Evolutionary conservation across 2,329 filamentous ascomycete species (phyloP).

Genomic region (Colletotrichum phormii): DNA sequence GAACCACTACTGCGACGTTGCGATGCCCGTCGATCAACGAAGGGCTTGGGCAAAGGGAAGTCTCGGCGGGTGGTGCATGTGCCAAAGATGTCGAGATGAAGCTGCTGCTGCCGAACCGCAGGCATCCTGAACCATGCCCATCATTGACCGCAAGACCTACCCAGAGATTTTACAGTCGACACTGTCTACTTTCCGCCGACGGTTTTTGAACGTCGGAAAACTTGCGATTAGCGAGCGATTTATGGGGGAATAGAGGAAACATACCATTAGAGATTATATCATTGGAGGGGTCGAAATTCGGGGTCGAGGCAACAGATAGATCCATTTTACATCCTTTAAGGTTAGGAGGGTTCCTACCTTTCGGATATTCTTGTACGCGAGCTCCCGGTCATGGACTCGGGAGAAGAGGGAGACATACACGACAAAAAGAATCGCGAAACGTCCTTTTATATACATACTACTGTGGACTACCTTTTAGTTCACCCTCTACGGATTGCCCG

Average conservation of each 20-base stretch:
- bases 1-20: slow-evolving; percentile 94
- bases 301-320: slow-evolving; percentile 9
- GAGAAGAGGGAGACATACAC: slow-evolving; percentile 18
- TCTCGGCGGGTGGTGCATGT: slow-evolving; percentile 90
- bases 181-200: not conserved
- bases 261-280: slow-evolving; percentile 18
- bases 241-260: slow-evolving; percentile 19
- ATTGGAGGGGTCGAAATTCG: not conserved
- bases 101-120: slow-evolving; percentile 44
- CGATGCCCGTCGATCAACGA: slow-evolving; percentile 80
- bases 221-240: slow-evolving; percentile 20
- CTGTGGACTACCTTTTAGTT: not conserved
- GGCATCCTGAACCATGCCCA: not conserved
- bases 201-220: not conserved
- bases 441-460: slow-evolving; percentile 7
- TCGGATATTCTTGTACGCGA: slow-evolving; percentile 19
- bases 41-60: slow-evolving; percentile 91
- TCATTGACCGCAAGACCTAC: not conserved
- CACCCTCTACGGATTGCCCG: not conserved
- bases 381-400: not conserved
- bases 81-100: slow-evolving; percentile 83
- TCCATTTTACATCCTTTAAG: slow-evolving; percentile 1
- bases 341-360: slow-evolving; percentile 1
- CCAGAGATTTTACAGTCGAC: not conserved
- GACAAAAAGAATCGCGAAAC: slow-evolving; percentile 27